Percentiles rank a stretch among this genome's conserved stretches.
Evolutionary conservation across 495 filamentous ascomycete species (phyloP).

Genomic region (Aspergillus campestris): DNA sequence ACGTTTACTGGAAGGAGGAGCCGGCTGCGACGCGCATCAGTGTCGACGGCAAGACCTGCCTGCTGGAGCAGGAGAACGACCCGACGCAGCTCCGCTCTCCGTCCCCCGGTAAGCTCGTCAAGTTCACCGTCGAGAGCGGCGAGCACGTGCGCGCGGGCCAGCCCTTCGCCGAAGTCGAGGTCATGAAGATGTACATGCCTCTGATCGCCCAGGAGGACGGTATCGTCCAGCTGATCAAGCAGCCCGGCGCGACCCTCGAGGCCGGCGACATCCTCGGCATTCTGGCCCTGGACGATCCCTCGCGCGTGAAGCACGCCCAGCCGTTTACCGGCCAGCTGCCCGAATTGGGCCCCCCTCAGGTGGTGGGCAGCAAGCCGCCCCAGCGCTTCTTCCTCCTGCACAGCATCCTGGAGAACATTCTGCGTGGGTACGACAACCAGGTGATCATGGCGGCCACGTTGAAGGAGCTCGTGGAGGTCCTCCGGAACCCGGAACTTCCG

Average conservation of each 20-base stretch:
- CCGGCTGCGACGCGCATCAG: slow-evolving; percentile 90
- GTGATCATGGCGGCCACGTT: slow-evolving; percentile 86
- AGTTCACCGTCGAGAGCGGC: slow-evolving; percentile 95
- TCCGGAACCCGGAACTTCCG: slow-evolving; percentile 82
- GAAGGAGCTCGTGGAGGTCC: slow-evolving; percentile 81
- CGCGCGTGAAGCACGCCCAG: slow-evolving; percentile 92
- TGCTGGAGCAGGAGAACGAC: slow-evolving; percentile 98
- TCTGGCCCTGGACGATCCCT: slow-evolving; percentile 89
- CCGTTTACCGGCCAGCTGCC: slow-evolving; percentile 93
- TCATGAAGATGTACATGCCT: slow-evolving; percentile 99
- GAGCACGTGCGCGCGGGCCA: slow-evolving; percentile 91
- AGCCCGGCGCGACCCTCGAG: slow-evolving; percentile 94
- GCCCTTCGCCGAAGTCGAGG: slow-evolving; percentile 93
- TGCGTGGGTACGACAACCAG: slow-evolving; percentile 93
- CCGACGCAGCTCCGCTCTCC: slow-evolving; percentile 94
- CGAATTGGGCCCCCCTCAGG: slow-evolving; percentile 72
- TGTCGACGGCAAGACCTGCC: slow-evolving; percentile 94
- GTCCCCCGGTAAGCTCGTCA: slow-evolving; percentile 95
- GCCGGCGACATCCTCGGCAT: slow-evolving; percentile 99
- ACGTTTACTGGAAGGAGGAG: slow-evolving; percentile 99
- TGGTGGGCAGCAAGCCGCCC: slow-evolving; percentile 85
- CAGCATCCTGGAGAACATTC: slow-evolving; percentile 77
- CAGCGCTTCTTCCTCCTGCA: slow-evolving; percentile 74
- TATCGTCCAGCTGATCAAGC: slow-evolving; percentile 97
- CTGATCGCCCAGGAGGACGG: slow-evolving; percentile 94